Base-by-base conservation (phyloP, 345 rosid species). In the Eucalyptus polybractea region DNA sequence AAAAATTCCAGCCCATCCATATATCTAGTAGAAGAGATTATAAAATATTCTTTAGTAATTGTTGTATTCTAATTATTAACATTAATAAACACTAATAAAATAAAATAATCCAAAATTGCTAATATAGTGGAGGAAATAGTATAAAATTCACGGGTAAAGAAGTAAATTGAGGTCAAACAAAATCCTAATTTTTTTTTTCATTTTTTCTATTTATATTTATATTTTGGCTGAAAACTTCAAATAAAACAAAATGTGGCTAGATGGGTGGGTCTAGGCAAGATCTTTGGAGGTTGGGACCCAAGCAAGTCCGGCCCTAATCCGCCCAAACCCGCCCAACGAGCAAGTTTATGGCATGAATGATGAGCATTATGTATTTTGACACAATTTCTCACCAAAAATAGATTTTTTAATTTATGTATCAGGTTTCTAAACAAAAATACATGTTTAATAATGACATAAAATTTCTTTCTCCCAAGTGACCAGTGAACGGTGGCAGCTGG, bases 401-500 rank as follows among this genome's bases (percentile, higher is more conserved):
- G 10, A 19, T 53, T 53, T 53, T 53, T 53, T 21, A 19, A 53
- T 53, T 53, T 2, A 53, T 53, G 5, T 19, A 7, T 21, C 1
- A 53, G 19, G 1, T 53, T 53, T 19, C 2, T 53, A 19, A 21
- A 0, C 0, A 21, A 53, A 53, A 53, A 53, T 2, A 19, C 25
- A 53, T 0, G 0, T 53, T 53, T 53, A 0, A 7, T 19, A 53
- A 53, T 53, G 0, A 53, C 5, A 53, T 0, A 53, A 53, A 53
- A 19, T 53, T 21, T 53, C 25, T 53, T 0, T 19, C 2, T 53
- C 25, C 0, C 25, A 1, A 53, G 58, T 0, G 25, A 5, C 25
- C 0, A 8, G 0, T 4, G 5, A 53, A 53, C 1, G 0, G 0
- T 53, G 24, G 24, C 0, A 53, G 10, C 2, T 7, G 1, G 5